Evolutionary conservation across 257 asterid species (phyloP), one percentile per base, ranked within the genome.

Genomic region (Rhazya stricta): DNA sequence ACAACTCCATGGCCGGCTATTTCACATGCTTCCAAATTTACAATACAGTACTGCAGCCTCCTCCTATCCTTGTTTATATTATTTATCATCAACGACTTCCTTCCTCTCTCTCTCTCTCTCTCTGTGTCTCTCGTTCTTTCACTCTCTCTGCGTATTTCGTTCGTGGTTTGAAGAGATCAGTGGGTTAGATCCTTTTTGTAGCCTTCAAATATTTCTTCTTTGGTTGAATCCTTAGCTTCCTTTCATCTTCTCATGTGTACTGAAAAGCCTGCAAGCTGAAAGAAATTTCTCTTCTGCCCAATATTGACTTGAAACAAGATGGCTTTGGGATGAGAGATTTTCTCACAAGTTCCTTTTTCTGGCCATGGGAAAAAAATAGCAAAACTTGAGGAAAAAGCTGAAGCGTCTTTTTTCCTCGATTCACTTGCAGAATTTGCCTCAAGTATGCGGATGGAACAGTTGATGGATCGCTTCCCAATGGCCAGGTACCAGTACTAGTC

Each of bases 1-100:
- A 89, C 98, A 91, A 90, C 50, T 67, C 79, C 85, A 76, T 73
- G 87, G 90, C 92, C 92, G 94, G 94, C 96, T 83, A 85, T 81
- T 85, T 75, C 93, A 87, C 88, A 83, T 84, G 77, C 77, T 77
- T 73, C 87, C 89, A 86, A 84, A 88, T 45, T 70, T 78, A 71
- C 83, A 67, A 74, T 77, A 72, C 69, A 68, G 69, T 41, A 32
- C 69, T 37, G 43, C 72, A 74, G 51, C 78, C 76, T 57, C 76
- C 71, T 21, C 34, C 56, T 25, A 60, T 48, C 69, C 78, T 74
- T 65, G 68, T 77, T 75, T 71, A 18, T 37, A 50, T 78, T 68
- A 48, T 65, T 78, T 56, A 54, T 74, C 71, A 12, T 21, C 66
- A 32, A 72, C 75, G 37, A n/a, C 48, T 65, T 29, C 51, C 77